phyloP scores from a whole-genome alignment of 2,329 filamentous ascomycete species.

The Botrytis byssoidea region DNA sequence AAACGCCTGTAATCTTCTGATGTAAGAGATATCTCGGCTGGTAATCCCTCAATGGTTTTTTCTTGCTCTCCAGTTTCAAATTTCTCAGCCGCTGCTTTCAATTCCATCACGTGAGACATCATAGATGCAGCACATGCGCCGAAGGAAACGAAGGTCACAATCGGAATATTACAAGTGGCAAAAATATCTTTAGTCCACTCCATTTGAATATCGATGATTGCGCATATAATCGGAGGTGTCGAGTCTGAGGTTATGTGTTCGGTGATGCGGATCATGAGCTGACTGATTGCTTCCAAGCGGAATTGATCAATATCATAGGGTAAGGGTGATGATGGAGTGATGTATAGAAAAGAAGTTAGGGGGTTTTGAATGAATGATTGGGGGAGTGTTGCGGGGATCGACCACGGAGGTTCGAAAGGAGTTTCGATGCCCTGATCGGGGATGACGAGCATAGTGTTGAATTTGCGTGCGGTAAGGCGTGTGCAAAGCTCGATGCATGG shows the following conservation, averaged over 20 bases:
- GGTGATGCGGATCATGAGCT: neutral
- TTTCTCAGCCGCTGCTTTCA: neutral
- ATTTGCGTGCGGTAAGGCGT: neutral
- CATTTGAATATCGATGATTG: neutral
- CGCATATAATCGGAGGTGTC: neutral
- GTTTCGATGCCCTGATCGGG: neutral
- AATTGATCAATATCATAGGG: neutral
- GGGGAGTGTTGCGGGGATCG: neutral
- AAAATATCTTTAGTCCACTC: neutral
- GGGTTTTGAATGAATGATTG: neutral
- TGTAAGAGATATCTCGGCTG: neutral
- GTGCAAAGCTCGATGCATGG: neutral
- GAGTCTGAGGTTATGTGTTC: neutral
- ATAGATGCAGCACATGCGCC: neutral
- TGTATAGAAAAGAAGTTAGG: neutral
- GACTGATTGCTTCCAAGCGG: neutral
- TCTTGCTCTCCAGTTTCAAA: neutral
- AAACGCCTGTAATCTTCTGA: neutral
- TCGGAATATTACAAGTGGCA: neutral
- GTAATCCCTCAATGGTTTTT: neutral
- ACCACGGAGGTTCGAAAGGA: neutral
- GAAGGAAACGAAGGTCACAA: neutral
- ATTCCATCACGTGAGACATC: neutral
- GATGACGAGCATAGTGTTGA: neutral
- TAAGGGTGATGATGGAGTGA: neutral